Percentiles rank a stretch among this genome's conserved stretches.
phyloP scores from a whole-genome alignment of 2,329 filamentous ascomycete genomes.

The Scleromitrula shiraiana region DNA sequence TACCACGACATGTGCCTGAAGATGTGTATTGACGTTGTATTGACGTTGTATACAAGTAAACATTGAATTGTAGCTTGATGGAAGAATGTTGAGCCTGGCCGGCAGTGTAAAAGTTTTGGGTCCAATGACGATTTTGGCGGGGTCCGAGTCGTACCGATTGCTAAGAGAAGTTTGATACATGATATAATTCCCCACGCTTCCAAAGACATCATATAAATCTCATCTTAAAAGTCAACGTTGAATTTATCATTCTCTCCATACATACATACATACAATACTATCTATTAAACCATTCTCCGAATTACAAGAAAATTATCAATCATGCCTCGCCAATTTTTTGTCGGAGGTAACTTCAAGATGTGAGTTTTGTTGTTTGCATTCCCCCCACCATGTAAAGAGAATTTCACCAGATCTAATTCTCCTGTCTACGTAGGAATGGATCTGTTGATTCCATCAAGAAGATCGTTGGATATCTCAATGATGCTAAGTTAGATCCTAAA shows the following conservation, averaged over 20 bases:
- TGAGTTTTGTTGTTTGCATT: constrained; percentile 37
- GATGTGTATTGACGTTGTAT: no score
- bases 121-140: constrained; percentile 9
- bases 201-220: neutral
- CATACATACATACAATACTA: neutral
- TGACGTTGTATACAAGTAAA: no score
- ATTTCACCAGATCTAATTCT: constrained; percentile 4
- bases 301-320: constrained; percentile 19
- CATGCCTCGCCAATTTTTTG: constrained; percentile 95
- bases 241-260: neutral
- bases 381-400: constrained; percentile 2
- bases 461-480: constrained; percentile 85
- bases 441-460: constrained; percentile 80
- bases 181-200: neutral
- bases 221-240: neutral
- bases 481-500: constrained; percentile 69
- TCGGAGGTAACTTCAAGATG: constrained; percentile 99
- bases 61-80: neutral
- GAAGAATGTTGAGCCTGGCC: neutral
- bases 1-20: no score
- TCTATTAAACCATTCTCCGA: neutral
- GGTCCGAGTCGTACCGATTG: constrained; percentile 4
- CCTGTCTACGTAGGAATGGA: constrained; percentile 75
- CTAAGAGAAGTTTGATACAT: constrained; percentile 7
- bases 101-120: neutral